Evolutionary conservation across 768 basidiomycete species (phyloP).

Genomic region (Mycena alexandri): DNA sequence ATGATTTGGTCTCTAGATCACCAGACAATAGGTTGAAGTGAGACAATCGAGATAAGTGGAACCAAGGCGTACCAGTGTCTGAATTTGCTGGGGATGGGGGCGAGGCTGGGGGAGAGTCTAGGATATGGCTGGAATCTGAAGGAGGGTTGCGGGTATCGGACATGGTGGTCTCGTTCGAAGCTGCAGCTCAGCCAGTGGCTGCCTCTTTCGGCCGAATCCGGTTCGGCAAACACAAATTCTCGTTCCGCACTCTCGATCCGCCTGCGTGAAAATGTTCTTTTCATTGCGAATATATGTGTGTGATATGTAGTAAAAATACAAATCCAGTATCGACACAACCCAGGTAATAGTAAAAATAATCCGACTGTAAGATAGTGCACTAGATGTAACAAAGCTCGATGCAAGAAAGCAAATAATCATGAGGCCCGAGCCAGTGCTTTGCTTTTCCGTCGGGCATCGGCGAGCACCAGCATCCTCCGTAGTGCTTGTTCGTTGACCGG

Average conservation of each 20-base stretch:
- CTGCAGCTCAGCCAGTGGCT: conserved; percentile 19
- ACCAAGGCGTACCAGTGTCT: conserved; percentile 52
- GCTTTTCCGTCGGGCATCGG: conserved; percentile 60
- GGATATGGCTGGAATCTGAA: conserved; percentile 8
- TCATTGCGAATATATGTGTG: background rate
- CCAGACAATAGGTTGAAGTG: conserved; percentile 13
- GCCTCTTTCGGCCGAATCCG: conserved; percentile 25
- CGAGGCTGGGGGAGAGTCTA: conserved; percentile 51
- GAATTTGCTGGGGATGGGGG: conserved; percentile 63
- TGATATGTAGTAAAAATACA: conserved; percentile 25
- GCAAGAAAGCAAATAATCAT: conserved; percentile 22
- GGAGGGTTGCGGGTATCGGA: conserved; percentile 10
- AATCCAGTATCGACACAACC: background rate
- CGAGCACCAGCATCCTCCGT: conserved; percentile 57
- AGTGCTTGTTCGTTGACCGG: conserved; percentile 77
- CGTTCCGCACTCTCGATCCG: background rate
- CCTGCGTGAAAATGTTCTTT: background rate
- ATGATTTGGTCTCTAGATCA: conserved; percentile 59
- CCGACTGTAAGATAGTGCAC: conserved; percentile 25
- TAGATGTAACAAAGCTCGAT: background rate
- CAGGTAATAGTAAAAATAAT: conserved; percentile 23
- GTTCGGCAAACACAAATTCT: conserved; percentile 9
- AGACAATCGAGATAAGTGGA: conserved; percentile 30
- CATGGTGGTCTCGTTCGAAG: conserved; percentile 28
- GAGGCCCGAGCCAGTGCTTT: conserved; percentile 26